Base-by-base conservation (phyloP, 306 rosid species). In the Prunus padus region DNA sequence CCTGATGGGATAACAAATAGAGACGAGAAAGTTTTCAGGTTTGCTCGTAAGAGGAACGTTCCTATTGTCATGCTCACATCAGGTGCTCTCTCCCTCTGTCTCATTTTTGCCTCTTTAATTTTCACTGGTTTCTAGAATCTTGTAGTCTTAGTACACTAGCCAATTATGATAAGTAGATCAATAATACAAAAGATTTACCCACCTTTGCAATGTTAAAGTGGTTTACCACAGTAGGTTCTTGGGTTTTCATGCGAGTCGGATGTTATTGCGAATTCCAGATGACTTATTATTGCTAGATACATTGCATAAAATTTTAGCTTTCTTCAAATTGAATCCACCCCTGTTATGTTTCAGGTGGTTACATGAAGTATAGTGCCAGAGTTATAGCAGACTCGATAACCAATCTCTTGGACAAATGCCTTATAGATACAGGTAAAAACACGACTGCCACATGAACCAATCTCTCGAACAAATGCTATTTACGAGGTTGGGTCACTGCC, bases 41-140 rank as follows among this genome's bases (percentile, higher is more conserved):
- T 89, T 84, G 94, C 97, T 68, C 91, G 88, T 5, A 88, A 81
- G 72, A 94, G 86, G 78, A 82, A 85, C 83, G 72, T 94, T 84
- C 97, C 97, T 18, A 87, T 94, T 72, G 82, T 94, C 84, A 94
- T 91, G 98, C 98, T 91, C 67, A 94, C 98, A 77, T 94, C 98
- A 87, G 97, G 98, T 94, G 45, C 82, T 19, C 77, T 49, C 57
- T 42, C 60, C 74, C 50, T 70, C 60, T 67, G 20, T 63, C 67
- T 22, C 54, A 74, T 8, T 28, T 49, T 12, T 51, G 9, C 42
- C 0, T 37, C 42, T 37, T 22, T 57, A 20, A 57, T 8, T 60
- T 60, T 28, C 37, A 2, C 40, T 14, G n/a, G 14, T 60, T 28
- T 60, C 40, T 15, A 8, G 46, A 51, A 3, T 71, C 8, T 12